phyloP scores from a whole-genome alignment of 225 moss, liverwort and hornwort species.

The Polytrichum commune region DNA sequence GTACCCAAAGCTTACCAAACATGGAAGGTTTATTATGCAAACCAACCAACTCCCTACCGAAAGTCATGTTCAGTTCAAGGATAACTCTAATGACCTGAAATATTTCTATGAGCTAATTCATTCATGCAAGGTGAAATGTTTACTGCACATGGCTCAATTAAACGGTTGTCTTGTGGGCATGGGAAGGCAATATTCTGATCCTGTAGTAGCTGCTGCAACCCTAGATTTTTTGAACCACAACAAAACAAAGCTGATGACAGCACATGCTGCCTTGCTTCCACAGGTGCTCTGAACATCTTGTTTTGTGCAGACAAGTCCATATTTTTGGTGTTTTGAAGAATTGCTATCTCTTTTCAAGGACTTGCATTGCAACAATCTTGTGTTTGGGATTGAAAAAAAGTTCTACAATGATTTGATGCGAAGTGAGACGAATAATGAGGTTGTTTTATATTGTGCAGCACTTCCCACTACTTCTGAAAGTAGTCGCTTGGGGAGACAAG shows the following conservation, averaged over 20 bases:
- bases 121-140: too few species aligned
- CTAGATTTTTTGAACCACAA: constrained; percentile 75
- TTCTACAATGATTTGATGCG: background rate
- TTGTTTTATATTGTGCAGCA: constrained; percentile 56
- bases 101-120: too few species aligned
- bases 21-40: too few species aligned
- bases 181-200: constrained; percentile 80
- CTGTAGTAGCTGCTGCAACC: constrained; percentile 72
- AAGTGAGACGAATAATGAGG: background rate
- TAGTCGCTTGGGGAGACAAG: constrained; percentile 84
- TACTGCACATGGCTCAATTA: too few species aligned
- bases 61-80: too few species aligned
- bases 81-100: too few species aligned
- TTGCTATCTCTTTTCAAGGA: too few species aligned
- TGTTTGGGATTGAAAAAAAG: background rate
- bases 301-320: too few species aligned
- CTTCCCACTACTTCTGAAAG: constrained; percentile 88
- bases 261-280: constrained; percentile 64
- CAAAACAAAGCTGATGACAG: constrained; percentile 64
- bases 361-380: too few species aligned
- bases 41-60: too few species aligned
- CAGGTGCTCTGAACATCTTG: constrained; percentile 44
- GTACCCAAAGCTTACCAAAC: too few species aligned
- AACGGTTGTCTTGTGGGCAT: constrained; percentile 1
- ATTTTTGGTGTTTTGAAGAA: too few species aligned